Base-by-base conservation (phyloP, 495 filamentous ascomycete genomes). In the Pseudoneurospora amorphoporcata region DNA sequence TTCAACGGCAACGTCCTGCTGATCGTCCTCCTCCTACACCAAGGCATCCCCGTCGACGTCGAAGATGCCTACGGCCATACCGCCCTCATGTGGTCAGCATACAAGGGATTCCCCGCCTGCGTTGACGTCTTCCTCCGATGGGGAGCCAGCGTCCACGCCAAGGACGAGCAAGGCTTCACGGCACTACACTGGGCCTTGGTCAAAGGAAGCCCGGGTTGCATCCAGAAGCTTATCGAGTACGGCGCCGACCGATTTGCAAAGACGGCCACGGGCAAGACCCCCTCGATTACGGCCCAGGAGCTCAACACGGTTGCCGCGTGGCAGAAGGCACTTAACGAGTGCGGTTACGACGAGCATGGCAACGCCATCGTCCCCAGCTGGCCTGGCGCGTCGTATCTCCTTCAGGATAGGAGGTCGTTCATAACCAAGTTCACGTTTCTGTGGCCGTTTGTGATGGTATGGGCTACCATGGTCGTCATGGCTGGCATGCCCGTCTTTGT, bases 171-270 rank as follows among this genome's bases (percentile, higher is more conserved):
- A 72, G 95, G 94, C 8, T 93, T 98, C 77, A 95, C 94, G 3
- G 93, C 96, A 4, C 84, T 99, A 71, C 95, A 99, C 79, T 99
- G 95, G 95, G 95, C 94, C 3, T 84, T 99, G 70, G 96, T 99
- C 16, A 95, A 95, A 80, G 96, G 95, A 4, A 94, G 90, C 41
- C 85, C 91, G 68, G 88, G 87, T 2, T 97, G 94, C 81, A 91
- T 98, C 75, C 87, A 93, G 78, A 98, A 97, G 80, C 82, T 99
- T 41, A 83, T 99, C 69, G 95, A 98, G 82, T 97, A 97, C 78
- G 96, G 95, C 38, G 88, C 94, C 29, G 96, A 99, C 82, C 87
- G 95, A 37, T 97, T 95, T 77, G 92, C 90, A 29, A 89, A 92
- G 80, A 98, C 93, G 8, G 86, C 87, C 14, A 93, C 94, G 61